A percentile compares a stretch with the other conserved stretches of the same genome.
These are phyloP conservation scores for Stagonosporopsis rhizophila DNA, from an alignment of 2,329 filamentous ascomycete genomes.

Conservation along the genomic window DNA sequence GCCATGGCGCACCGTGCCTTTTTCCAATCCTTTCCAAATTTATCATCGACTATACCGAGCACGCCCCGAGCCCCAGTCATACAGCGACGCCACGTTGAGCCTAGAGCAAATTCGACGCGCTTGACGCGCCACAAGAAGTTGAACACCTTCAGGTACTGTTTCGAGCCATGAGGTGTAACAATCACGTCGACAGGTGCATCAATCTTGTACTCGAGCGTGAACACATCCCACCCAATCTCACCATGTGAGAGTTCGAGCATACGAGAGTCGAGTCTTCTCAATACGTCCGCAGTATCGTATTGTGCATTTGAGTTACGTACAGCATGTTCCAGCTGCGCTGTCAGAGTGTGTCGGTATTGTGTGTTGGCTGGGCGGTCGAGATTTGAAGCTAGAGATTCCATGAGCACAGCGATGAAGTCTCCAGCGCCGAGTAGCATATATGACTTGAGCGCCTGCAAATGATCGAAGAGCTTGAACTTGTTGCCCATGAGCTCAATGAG, in stretches of 20 bases:
- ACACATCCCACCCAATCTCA: conserved; percentile 98
- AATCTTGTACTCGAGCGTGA: conserved; percentile 98
- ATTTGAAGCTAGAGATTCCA: conserved; percentile 94
- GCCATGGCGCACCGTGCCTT: conserved; percentile 84
- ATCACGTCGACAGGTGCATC: conserved; percentile 96
- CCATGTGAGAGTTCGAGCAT: conserved; percentile 97
- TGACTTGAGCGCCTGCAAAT: conserved; percentile 88
- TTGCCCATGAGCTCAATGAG: conserved; percentile 91
- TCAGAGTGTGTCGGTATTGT: conserved; percentile 95
- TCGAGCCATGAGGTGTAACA: conserved; percentile 92
- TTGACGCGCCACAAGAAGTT: conserved; percentile 99
- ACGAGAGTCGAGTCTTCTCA: conserved; percentile 90
- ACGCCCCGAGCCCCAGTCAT: conserved; percentile 97
- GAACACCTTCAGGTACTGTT: conserved; percentile 98
- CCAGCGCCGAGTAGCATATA: conserved; percentile 95
- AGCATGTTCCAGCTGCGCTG: conserved; percentile 96
- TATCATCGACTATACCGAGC: conserved; percentile 75
- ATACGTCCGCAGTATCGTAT: conserved; percentile 89
- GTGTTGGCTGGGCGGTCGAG: conserved; percentile 94
- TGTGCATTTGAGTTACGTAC: conserved; percentile 97
- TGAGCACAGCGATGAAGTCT: conserved; percentile 94
- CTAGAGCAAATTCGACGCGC: conserved; percentile 91
- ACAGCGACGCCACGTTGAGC: conserved; percentile 90
- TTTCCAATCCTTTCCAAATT: conserved; percentile 84
- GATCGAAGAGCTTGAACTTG: conserved; percentile 94